Percentiles rank a stretch among this genome's conserved stretches.
Conservation (phyloP, 305 asterid genomes). For the Andrographis paniculata region DNA sequence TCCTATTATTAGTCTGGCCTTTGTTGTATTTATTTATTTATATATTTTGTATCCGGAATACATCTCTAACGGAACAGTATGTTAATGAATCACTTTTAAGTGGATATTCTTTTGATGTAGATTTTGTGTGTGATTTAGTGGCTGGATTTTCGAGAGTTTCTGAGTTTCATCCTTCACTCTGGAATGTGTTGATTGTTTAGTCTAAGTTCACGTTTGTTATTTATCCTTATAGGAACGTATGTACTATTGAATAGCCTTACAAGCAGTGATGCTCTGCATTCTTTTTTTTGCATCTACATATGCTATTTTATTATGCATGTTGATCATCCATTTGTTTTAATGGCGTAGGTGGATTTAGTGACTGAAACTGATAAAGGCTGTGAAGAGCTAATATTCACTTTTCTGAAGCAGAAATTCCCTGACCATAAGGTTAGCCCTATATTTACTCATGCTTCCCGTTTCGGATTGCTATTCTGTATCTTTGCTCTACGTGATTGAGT, state of each 20-base stretch:
- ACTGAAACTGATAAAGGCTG: conserved; percentile 94
- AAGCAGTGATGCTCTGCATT: no score
- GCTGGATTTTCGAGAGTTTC: no score
- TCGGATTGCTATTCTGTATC: conserved; percentile 2
- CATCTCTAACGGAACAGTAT: no score
- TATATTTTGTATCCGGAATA: no score
- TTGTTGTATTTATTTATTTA: no score
- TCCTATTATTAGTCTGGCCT: not conserved
- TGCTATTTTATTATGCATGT: no score
- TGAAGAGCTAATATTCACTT: conserved; percentile 69
- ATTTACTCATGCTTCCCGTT: conserved; percentile 7
- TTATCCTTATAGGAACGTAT: no score
- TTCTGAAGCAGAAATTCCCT: conserved; percentile 60
- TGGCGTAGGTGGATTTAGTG: conserved; percentile 91
- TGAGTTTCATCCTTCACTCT: no score
- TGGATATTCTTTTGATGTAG: not conserved
- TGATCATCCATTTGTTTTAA: conserved; percentile 8
- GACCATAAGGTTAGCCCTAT: conserved; percentile 55
- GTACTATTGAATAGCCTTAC: no score
- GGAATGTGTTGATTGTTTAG: not conserved
- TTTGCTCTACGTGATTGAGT: conserved; percentile 9
- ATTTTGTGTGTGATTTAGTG: not conserved
- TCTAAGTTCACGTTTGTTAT: not conserved
- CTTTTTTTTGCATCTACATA: no score
- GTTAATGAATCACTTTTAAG: no score